phyloP scores from a whole-genome alignment of 305 asterid genomes.

The Solanum chacoense region DNA sequence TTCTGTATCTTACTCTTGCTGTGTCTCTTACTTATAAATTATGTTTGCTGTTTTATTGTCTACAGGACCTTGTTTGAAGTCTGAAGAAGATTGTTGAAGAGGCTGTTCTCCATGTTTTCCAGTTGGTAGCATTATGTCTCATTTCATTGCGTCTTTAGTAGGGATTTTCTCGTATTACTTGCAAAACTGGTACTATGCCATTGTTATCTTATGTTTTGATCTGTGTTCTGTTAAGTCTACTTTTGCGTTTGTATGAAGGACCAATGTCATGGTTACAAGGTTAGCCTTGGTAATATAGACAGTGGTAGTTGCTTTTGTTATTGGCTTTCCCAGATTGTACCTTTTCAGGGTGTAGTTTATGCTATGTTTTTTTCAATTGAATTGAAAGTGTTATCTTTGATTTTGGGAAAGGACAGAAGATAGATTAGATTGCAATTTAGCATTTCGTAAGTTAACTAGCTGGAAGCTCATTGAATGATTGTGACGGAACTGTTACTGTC shows the following conservation, averaged over 20 bases:
- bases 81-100: neutral
- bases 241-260: neutral
- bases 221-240: neutral
- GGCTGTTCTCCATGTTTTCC: neutral
- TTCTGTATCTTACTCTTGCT: neutral
- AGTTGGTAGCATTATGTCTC: neutral
- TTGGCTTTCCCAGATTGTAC: neutral
- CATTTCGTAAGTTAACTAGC: neutral
- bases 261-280: neutral
- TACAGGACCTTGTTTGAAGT: neutral
- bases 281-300: neutral
- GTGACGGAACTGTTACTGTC: neutral
- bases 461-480: neutral
- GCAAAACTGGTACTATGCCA: conserved; percentile 1
- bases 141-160: neutral
- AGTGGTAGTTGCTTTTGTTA: neutral
- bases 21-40: neutral
- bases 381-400: neutral
- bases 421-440: neutral
- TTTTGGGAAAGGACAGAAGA: neutral
- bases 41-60: neutral
- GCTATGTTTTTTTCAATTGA: neutral
- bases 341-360: neutral
- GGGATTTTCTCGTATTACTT: neutral
- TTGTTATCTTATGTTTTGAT: neutral